phyloP scores from a whole-genome alignment of 225 moss, liverwort and hornwort genomes.

The Sphagnum contortum region DNA sequence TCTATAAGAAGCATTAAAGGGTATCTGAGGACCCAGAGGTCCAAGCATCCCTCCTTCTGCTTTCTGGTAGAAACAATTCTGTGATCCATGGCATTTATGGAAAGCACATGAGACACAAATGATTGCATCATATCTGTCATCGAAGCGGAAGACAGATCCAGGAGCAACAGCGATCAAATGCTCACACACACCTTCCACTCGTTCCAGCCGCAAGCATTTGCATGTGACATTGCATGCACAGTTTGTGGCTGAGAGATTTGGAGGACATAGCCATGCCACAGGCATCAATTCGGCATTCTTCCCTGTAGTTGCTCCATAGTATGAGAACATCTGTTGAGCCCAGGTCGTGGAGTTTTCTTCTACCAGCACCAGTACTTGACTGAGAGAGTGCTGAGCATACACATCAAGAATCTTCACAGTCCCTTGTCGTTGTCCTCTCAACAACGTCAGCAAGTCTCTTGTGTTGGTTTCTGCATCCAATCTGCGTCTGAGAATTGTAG shows the following conservation, averaged over 20 bases:
- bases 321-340: conserved; percentile 20
- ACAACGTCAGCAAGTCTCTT: conserved; percentile 15
- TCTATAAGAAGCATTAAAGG: neutral
- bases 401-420: conserved; percentile 8
- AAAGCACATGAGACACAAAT: conserved; percentile 1
- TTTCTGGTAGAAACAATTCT: conserved; percentile 5
- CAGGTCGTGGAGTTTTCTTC: conserved; percentile 11
- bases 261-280: conserved; percentile 7
- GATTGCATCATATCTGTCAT: conserved; percentile 20
- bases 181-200: conserved; percentile 19
- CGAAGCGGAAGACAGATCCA: conserved; percentile 14
- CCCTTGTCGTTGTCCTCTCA: neutral
- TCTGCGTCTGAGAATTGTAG: conserved; percentile 9
- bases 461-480: conserved; percentile 26
- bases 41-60: conserved; percentile 8
- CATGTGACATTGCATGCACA: neutral
- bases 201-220: conserved; percentile 18
- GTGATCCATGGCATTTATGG: conserved; percentile 12
- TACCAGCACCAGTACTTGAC: conserved; percentile 10
- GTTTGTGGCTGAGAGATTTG: neutral
- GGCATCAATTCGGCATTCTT: conserved; percentile 10
- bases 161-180: conserved; percentile 25
- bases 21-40: conserved; percentile 1
- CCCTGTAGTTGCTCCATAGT: conserved; percentile 16
- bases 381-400: conserved; percentile 9